Conservation (phyloP, 2,329 filamentous ascomycete species). For the Emergomyces pasteurianus region DNA sequence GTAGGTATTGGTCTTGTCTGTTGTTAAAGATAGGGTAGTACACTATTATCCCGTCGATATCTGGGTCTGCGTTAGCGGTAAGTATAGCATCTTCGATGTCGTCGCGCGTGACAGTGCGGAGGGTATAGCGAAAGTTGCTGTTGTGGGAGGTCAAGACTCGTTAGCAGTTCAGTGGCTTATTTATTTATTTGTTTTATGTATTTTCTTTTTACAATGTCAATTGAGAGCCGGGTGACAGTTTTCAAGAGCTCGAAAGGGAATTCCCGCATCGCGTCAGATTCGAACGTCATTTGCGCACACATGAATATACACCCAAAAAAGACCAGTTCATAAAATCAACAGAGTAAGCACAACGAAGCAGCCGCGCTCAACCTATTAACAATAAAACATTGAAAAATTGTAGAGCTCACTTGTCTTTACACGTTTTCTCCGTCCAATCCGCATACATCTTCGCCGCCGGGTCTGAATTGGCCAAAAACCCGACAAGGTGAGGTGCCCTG, state of each 20-base stretch:
- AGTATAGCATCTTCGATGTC: constrained; percentile 81
- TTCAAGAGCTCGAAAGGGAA: not conserved
- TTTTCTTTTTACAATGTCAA: not conserved
- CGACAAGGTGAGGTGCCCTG: constrained; percentile 67
- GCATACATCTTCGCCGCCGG: constrained; percentile 87
- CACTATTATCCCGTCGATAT: constrained; percentile 82
- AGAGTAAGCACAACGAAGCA: constrained; percentile 8
- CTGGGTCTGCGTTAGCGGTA: constrained; percentile 64
- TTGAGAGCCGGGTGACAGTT: not conserved
- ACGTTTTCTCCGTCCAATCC: constrained; percentile 95
- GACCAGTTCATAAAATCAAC: not conserved
- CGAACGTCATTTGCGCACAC: not conserved
- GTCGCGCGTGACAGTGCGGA: constrained; percentile 75
- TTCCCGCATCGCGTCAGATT: not conserved
- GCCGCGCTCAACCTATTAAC: too few relatives aligned
- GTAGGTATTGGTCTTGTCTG: constrained; percentile 84
- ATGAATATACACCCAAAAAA: not conserved
- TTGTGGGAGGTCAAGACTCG: constrained; percentile 3
- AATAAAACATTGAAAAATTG: not conserved
- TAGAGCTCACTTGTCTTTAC: constrained; percentile 72
- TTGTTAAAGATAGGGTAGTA: constrained; percentile 97
- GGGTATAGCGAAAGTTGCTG: constrained; percentile 81
- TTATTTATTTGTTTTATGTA: too few relatives aligned
- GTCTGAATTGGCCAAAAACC: constrained; percentile 85
- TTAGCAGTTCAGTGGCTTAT: too few relatives aligned